Evolutionary conservation across 768 basidiomycete genomes (phyloP).

Genomic region (Fomitopsis pulvina): DNA sequence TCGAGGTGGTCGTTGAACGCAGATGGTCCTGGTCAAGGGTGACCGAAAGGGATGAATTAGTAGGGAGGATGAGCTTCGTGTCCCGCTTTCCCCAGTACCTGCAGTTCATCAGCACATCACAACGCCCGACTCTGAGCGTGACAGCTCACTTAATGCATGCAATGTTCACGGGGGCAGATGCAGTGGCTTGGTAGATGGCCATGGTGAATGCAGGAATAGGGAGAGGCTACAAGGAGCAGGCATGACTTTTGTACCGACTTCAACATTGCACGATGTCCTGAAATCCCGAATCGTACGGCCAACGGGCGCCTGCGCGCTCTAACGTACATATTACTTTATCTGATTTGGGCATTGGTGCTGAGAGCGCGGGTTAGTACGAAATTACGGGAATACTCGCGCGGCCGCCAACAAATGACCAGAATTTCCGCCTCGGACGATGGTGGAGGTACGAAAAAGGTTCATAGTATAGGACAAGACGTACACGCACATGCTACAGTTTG

Average conservation of each 20-base stretch:
- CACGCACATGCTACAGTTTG: conserved; percentile 39
- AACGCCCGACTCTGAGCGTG: not conserved
- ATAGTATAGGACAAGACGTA: conserved; percentile 28
- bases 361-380: too few species aligned
- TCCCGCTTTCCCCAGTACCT: conserved; percentile 99
- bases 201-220: conserved; percentile 28
- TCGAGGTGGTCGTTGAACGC: conserved; percentile 87
- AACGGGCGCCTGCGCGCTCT: not conserved
- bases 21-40: conserved; percentile 96
- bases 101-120: conserved; percentile 10
- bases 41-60: conserved; percentile 97
- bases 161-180: conserved; percentile 93
- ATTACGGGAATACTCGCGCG: too few species aligned
- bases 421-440: not conserved
- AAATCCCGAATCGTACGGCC: conserved; percentile 20
- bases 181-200: conserved; percentile 75
- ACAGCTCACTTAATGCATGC: conserved; percentile 86
- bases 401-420: too few species aligned
- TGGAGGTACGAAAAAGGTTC: conserved; percentile 11
- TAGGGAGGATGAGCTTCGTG: conserved; percentile 90
- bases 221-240: not conserved
- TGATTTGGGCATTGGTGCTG: not conserved
- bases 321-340: not conserved
- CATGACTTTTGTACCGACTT: conserved; percentile 8
- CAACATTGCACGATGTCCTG: conserved; percentile 18